A percentile compares a stretch with the other conserved stretches of the same genome.
Evolutionary conservation across 805 yeast genomes (phyloP).

Genomic region (Cyberlindnera americana): DNA sequence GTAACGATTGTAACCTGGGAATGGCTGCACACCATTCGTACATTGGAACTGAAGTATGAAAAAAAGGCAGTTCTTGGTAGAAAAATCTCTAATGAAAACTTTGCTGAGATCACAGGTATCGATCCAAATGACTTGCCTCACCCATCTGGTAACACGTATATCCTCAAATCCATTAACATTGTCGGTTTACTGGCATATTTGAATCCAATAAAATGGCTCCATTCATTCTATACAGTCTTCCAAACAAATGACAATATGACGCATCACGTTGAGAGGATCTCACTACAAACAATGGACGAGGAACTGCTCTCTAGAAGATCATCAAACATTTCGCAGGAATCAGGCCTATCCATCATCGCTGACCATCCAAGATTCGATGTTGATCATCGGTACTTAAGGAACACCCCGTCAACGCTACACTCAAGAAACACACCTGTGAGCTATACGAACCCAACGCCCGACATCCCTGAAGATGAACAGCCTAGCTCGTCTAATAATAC

Average conservation of each 20-base stretch:
- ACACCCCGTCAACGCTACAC: conserved; percentile 25
- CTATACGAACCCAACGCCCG: conserved; percentile 14
- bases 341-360: conserved; percentile 21
- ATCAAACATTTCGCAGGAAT: conserved; percentile 12
- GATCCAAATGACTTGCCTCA: conserved; percentile 8
- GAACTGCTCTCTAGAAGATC: conserved; percentile 4
- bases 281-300: conserved; percentile 13
- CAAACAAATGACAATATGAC: not conserved
- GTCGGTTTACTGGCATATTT: conserved; percentile 12
- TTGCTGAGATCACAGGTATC: conserved; percentile 14
- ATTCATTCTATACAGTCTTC: not conserved
- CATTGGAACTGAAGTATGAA: conserved; percentile 47
- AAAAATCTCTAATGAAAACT: conserved; percentile 45
- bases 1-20: conserved; percentile 60
- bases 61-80: conserved; percentile 61
- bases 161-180: conserved; percentile 20
- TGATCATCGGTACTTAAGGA: conserved; percentile 26
- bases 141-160: conserved; percentile 13
- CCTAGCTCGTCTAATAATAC: too few species aligned
- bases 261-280: conserved; percentile 10
- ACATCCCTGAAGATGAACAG: too few species aligned
- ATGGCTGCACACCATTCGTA: conserved; percentile 55
- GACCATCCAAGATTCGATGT: conserved; percentile 27
- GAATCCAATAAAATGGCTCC: conserved; percentile 11
- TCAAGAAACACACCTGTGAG: conserved; percentile 14